Percentiles rank a stretch among this genome's conserved stretches.
phyloP scores from a whole-genome alignment of 2,329 filamentous ascomycete genomes.

The Neofusicoccum kwambonambiense region DNA sequence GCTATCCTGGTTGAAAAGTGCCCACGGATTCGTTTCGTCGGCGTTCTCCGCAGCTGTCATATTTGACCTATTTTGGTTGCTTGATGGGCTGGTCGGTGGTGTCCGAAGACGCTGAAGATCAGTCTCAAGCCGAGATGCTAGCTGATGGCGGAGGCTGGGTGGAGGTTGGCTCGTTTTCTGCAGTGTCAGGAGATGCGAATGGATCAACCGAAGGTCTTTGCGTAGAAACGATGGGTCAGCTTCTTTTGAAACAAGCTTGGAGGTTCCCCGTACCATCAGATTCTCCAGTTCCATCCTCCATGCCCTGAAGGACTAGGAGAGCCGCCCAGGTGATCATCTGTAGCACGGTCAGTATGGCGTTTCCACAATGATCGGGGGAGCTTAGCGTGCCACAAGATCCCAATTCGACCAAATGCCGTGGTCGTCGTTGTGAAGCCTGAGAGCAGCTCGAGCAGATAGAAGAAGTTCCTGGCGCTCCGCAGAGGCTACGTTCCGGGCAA shows the following conservation, averaged over 20 bases:
- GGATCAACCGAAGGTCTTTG: slow-evolving; percentile 19
- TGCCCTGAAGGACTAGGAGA: slow-evolving; percentile 44
- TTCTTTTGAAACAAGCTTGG: background rate
- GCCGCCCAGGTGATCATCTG: slow-evolving; percentile 47
- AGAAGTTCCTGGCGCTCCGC: slow-evolving; percentile 44
- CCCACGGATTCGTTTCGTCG: slow-evolving; percentile 19
- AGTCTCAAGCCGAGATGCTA: slow-evolving; percentile 21
- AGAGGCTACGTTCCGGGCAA: slow-evolving; percentile 39
- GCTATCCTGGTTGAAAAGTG: slow-evolving; percentile 21
- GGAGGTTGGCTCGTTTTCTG: slow-evolving; percentile 21
- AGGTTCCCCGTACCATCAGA: background rate
- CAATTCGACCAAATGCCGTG: slow-evolving; percentile 46
- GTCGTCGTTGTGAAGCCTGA: slow-evolving; percentile 43
- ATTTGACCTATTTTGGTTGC: background rate
- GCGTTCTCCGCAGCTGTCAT: background rate
- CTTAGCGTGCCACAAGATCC: slow-evolving; percentile 35
- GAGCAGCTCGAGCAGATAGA: slow-evolving; percentile 41
- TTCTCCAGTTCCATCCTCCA: slow-evolving; percentile 43
- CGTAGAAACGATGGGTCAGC: background rate
- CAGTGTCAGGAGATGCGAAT: slow-evolving; percentile 20
- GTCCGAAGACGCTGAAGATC: slow-evolving; percentile 19
- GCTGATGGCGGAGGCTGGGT: slow-evolving; percentile 21
- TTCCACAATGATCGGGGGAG: background rate
- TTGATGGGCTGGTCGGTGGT: slow-evolving; percentile 16
- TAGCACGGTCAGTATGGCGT: background rate